Evolutionary conservation across 352 stramenopile species (phyloP).

Genomic region (Lagenidium sp.): DNA sequence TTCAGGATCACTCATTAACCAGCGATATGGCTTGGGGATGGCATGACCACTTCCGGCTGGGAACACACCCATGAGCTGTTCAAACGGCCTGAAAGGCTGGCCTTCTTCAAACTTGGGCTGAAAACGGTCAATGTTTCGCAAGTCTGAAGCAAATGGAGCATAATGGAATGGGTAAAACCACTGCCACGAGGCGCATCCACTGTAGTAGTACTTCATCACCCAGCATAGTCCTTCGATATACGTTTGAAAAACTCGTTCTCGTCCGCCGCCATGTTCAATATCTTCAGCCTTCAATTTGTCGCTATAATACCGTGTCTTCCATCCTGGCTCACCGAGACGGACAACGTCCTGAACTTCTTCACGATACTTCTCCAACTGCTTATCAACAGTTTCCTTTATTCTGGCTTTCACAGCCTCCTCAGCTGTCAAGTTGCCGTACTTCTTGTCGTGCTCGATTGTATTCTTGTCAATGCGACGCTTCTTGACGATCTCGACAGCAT

Average conservation of each 20-base stretch:
- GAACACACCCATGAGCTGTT: conserved; percentile 98
- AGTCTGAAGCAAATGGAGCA: conserved; percentile 90
- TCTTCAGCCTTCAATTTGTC: conserved; percentile 84
- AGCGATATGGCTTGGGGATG: conserved; percentile 91
- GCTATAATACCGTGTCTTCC: conserved; percentile 92
- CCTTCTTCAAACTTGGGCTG: conserved; percentile 93
- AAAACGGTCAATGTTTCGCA: conserved; percentile 84
- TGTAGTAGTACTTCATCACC: conserved; percentile 99
- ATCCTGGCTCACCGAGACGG: conserved; percentile 92
- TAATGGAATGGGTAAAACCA: conserved; percentile 99
- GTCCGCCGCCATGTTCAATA: conserved; percentile 73
- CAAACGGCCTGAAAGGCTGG: conserved; percentile 95
- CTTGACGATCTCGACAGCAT: conserved; percentile 72
- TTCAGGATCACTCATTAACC: conserved; percentile 92
- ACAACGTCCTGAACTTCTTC: conserved; percentile 91
- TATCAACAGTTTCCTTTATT: conserved; percentile 69
- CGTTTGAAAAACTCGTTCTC: conserved; percentile 88
- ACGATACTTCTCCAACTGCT: conserved; percentile 73
- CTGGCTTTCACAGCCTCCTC: conserved; percentile 73
- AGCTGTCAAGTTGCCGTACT: conserved; percentile 51
- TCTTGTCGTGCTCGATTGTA: conserved; percentile 55
- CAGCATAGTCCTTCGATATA: conserved; percentile 99
- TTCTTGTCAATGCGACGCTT: conserved; percentile 62
- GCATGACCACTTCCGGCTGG: conserved; percentile 90
- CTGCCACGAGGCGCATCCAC: conserved; percentile 96